phyloP scores from a whole-genome alignment of 1,284 basidiomycete genomes.

The Trametes hirsuta region DNA sequence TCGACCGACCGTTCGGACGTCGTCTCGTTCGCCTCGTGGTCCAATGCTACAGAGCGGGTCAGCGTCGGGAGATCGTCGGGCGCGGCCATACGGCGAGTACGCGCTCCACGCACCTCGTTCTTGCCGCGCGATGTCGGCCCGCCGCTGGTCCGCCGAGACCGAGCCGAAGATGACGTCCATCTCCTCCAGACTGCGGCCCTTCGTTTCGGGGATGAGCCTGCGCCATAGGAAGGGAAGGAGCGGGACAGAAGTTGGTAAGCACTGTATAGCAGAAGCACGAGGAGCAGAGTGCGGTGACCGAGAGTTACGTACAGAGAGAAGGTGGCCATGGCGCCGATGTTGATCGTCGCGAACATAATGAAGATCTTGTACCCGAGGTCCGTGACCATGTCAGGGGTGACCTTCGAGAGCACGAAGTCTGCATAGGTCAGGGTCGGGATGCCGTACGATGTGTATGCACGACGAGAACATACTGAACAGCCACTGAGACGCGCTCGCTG shows the following conservation, averaged over 20 bases:
- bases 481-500: slow-evolving; percentile 78
- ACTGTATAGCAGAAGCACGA: background rate
- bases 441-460: background rate
- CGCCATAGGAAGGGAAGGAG: background rate
- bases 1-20: slow-evolving; percentile 26
- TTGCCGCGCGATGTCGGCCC: slow-evolving; percentile 53
- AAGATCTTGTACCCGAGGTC: slow-evolving; percentile 69
- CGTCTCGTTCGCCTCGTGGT: slow-evolving; percentile 27
- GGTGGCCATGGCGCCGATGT: slow-evolving; percentile 43
- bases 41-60: slow-evolving; percentile 18
- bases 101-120: slow-evolving; percentile 40
- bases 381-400: slow-evolving; percentile 67
- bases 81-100: background rate
- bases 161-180: slow-evolving; percentile 84
- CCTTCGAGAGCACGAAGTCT: slow-evolving; percentile 78
- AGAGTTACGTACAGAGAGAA: slow-evolving; percentile 34
- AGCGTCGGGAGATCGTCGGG: background rate
- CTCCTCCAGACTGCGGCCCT: slow-evolving; percentile 72
- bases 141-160: slow-evolving; percentile 59
- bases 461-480: slow-evolving; percentile 62
- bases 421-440: background rate
- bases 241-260: background rate
- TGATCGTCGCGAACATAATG: slow-evolving; percentile 70
- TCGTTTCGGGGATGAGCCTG: slow-evolving; percentile 76
- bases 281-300: too few species aligned